These are phyloP conservation scores for Candida frijolesensis DNA, from an alignment of 1,139 yeast genomes.

Conservation along the genomic window DNA sequence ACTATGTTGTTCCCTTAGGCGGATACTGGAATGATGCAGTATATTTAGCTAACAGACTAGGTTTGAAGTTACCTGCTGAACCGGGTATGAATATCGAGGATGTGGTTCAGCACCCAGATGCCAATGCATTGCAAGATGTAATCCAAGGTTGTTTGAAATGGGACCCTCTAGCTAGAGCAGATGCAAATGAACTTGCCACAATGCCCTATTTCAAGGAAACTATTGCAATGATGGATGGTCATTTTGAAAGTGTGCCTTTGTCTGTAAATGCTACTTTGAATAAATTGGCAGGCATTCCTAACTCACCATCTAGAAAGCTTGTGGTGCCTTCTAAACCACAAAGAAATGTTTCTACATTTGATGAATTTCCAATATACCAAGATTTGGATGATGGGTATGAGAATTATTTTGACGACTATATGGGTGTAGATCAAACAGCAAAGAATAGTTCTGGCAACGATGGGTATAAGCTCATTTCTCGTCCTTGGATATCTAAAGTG, in stretches of 20 bases:
- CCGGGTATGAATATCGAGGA: conserved; percentile 30
- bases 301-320: conserved; percentile 11
- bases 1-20: conserved; percentile 51
- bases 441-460: conserved; percentile 2
- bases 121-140: conserved; percentile 45
- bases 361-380: conserved; percentile 18
- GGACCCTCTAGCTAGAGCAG: conserved; percentile 62
- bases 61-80: conserved; percentile 53
- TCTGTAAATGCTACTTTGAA: conserved; percentile 9
- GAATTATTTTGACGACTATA: conserved; percentile 20
- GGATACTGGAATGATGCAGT: conserved; percentile 70
- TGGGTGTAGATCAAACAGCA: background rate
- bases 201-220: conserved; percentile 58
- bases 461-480: conserved; percentile 2
- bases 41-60: conserved; percentile 50
- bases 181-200: conserved; percentile 44
- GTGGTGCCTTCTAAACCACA: background rate
- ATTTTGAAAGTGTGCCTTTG: conserved; percentile 10
- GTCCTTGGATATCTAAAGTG: conserved; percentile 10
- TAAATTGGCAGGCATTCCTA: conserved; percentile 13
- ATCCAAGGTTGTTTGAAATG: conserved; percentile 62
- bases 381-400: conserved; percentile 32
- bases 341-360: conserved; percentile 1
- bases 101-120: conserved; percentile 26
- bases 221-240: conserved; percentile 12